A percentile compares a stretch with the other conserved stretches of the same genome.
These are phyloP conservation scores for Solanum neorickii DNA, from an alignment of 257 asterid species.

Conservation along the genomic window DNA sequence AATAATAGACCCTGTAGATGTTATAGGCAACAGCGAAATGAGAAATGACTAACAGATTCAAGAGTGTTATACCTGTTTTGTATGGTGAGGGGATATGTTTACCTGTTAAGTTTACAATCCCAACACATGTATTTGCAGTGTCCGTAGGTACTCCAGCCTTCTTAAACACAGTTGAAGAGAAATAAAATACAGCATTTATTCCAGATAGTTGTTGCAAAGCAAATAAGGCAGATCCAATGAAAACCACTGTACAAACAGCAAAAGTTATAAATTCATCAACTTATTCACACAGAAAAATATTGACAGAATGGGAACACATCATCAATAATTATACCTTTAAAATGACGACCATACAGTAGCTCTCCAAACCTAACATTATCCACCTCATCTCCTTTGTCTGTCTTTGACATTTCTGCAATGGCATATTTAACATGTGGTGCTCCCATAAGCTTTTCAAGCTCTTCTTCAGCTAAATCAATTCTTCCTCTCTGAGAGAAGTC, in stretches of 20 bases:
- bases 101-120: conserved; percentile 79
- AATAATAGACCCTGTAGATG: conserved; percentile 52
- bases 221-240: conserved; percentile 59
- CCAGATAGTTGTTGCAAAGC: conserved; percentile 93
- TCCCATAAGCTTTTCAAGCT: conserved; percentile 72
- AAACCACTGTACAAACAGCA: conserved; percentile 51
- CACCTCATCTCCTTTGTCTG: conserved; percentile 60
- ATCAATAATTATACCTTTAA: conserved; percentile 33
- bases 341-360: conserved; percentile 55
- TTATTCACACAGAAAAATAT: not conserved
- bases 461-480: conserved; percentile 66
- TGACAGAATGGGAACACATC: not conserved
- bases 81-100: not conserved
- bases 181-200: conserved; percentile 91
- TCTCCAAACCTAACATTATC: conserved; percentile 53
- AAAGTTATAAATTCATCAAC: not conserved
- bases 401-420: conserved; percentile 63
- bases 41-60: not conserved
- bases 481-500: conserved; percentile 53
- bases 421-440: conserved; percentile 61
- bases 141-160: conserved; percentile 90
- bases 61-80: not conserved
- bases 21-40: not conserved
- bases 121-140: conserved; percentile 65
- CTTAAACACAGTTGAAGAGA: conserved; percentile 86